These are phyloP conservation scores for Plenodomus biglobosus DNA, from an alignment of 2,329 filamentous ascomycete species.

Conservation along the genomic window DNA sequence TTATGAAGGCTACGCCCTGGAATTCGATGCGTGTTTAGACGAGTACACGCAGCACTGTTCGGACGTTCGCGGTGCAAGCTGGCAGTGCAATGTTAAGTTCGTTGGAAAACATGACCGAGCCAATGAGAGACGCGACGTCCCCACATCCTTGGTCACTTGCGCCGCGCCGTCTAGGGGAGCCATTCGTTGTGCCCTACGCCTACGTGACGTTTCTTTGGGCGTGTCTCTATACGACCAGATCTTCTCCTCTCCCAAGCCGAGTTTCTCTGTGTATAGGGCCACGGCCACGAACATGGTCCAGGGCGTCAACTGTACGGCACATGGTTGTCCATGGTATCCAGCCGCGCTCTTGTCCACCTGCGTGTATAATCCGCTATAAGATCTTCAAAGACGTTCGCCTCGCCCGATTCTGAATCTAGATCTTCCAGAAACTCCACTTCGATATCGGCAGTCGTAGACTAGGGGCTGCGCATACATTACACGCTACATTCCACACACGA, in stretches of 20 bases:
- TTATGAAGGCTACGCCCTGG: slow-evolving; percentile 1
- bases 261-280: neutral
- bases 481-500: neutral
- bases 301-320: neutral
- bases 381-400: neutral
- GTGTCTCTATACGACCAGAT: neutral
- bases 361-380: neutral
- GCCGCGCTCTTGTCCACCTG: too few species aligned
- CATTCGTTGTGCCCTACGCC: neutral
- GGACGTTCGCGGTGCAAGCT: slow-evolving; percentile 1
- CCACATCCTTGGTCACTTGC: neutral
- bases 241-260: neutral
- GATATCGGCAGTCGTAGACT: too few species aligned
- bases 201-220: too few species aligned
- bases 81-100: neutral
- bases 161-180: neutral
- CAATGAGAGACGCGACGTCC: neutral
- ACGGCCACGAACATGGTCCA: neutral
- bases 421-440: neutral
- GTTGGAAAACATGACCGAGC: neutral
- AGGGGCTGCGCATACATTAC: neutral
- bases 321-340: neutral
- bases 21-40: slow-evolving; percentile 1
- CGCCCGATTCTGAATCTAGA: neutral
- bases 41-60: slow-evolving; percentile 1